Conservation (phyloP, 1,284 basidiomycete species). For the Melampsora americana region DNA sequence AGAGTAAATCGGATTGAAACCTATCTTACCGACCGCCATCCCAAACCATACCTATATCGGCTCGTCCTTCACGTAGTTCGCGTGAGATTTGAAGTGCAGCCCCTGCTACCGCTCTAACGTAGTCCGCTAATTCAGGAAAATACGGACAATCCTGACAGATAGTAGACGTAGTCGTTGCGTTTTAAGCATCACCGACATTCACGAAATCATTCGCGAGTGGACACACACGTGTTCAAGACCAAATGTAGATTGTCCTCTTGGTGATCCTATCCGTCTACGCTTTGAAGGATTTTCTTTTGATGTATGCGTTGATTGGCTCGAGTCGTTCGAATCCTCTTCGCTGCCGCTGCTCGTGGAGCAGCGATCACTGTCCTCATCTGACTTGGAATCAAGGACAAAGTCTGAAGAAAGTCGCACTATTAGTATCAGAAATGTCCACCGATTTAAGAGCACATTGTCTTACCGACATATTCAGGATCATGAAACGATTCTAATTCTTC, state of each 20-base stretch:
- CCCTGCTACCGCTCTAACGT: constrained; percentile 70
- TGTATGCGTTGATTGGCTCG: not conserved
- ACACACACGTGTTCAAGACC: constrained; percentile 66
- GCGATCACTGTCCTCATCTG: not conserved
- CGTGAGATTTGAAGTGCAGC: constrained; percentile 70
- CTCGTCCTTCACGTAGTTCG: constrained; percentile 60
- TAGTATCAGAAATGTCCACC: not conserved
- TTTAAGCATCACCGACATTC: not conserved
- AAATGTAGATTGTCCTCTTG: constrained; percentile 54
- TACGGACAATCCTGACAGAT: constrained; percentile 70
- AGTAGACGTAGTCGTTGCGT: not conserved
- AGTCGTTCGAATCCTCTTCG: too few relatives aligned
- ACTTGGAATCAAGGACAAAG: not conserved
- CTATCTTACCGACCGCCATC: constrained; percentile 65
- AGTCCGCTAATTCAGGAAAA: constrained; percentile 67
- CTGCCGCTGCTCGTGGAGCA: too few relatives aligned
- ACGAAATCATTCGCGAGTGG: not conserved
- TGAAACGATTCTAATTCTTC: constrained; percentile 27
- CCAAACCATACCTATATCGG: constrained; percentile 73
- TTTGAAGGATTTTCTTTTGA: constrained; percentile 9
- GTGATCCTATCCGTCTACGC: not conserved
- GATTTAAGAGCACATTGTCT: not conserved
- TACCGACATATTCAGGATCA: constrained; percentile 38
- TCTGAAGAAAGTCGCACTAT: not conserved
- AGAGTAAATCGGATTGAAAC: not conserved